Evolutionary conservation across 331 rosid species (phyloP), one percentile per base, ranked within the genome.

Genomic region (Dryas integrifolia): DNA sequence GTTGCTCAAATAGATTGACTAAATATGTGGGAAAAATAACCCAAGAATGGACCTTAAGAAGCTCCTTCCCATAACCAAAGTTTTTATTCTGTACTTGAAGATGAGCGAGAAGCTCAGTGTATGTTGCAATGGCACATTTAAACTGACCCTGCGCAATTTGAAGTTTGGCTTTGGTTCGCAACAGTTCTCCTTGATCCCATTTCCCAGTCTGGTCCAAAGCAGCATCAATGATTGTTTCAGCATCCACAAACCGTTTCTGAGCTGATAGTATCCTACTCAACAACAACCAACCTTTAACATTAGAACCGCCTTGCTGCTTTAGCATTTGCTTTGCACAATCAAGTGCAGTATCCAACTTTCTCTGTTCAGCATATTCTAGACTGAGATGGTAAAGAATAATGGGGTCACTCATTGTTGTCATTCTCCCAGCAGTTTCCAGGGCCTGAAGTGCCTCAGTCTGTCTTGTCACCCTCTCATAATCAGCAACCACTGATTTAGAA

Each of bases 101-200:
- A 88, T 88, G 56, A 48, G 93, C 96, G 16, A 92, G 96, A 70
- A 95, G 81, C 47, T 81, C 90, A 77, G 79, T 79, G 21, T 86
- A 92, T 43, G 88, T 91, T 15, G 82, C 90, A 69, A 87, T 77
- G 77, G 96, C 96, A 76, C 84, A 78, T 70, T 67, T 85, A 62
- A 95, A 76, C 73, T 80, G 86, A 73, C 87, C 96, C 80, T 92
- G 92, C 1, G 89, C 92, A 67, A 84, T 73, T 81, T 85, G 85
- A 75, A 95, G 86, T 83, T 92, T 92, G 57, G 97, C 99, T 87
- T 90, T 95, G 52, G 93, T 89, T 71, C 86, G 83, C 85, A 92
- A 80, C 73, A 89, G 70, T 64, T 84, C 86, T 69, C 93, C 96
- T 87, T 86, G 97, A 69, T 94, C 96, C 98, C 98, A 94, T 83